Evolutionary conservation across 805 yeast genomes (phyloP), one percentile per base, ranked within the genome.

Genomic region (Barnettozyma wickerhamii): DNA sequence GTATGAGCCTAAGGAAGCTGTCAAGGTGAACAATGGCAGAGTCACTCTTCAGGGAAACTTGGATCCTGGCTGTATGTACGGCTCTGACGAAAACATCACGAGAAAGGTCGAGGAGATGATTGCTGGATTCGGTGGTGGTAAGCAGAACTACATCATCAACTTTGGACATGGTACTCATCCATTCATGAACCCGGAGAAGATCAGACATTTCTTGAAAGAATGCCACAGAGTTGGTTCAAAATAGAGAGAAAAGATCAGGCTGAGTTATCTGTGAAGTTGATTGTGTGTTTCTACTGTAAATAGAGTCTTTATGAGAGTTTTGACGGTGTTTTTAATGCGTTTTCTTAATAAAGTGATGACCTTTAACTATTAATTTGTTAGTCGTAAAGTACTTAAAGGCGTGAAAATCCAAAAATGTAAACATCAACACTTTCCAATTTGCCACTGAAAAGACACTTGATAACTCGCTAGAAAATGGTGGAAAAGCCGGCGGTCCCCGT

Each of bases 81-180:
- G 99, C 13, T 72, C 93, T 4, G 77, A 82, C 41, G 96, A 85
- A 60, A 71, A 74, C 26, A 93, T 93, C 52, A 69, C 91, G 17
- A 62, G 71, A 47, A 89, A 89, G 65, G 95, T 86, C 14, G 85
- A 85, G 65, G 73, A 72, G 49, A 93, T 93, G 99, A 83, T 93
- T 46, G 61, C 71, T 44, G 95, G 90, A 6, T 93, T 93, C 59
- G 93, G 93, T n/a, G 95, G 95, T 33, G 96, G 96, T 18, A 88
- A 88, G 63, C 79, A 85, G 57, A 75, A 83, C 56, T 93, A 93
- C 66, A 91, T 93, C 51, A 82, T 91, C 53, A 93, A 93, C 69
- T 85, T 93, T 58, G 99, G 99, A 35, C 99, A 93, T 55, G 99
- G 99, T 14, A 93, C 99, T 18, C 97, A 89, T 61, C 99, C 99